Evolutionary conservation across 495 filamentous ascomycete species (phyloP).

Genomic region (Trichoderma gamsii): DNA sequence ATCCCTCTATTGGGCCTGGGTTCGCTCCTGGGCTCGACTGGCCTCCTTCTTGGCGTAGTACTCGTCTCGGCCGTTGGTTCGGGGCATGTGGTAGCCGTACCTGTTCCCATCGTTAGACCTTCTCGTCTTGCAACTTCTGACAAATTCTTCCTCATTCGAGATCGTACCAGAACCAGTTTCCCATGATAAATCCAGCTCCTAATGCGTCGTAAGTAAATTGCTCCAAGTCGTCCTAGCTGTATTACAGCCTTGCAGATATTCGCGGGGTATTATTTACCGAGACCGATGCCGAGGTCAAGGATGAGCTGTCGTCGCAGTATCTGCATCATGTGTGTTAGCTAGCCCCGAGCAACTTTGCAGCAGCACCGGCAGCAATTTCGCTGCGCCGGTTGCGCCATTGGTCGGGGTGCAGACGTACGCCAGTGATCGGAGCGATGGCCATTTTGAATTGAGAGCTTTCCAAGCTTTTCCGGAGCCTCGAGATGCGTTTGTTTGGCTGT

Average conservation of each 20-base stretch:
- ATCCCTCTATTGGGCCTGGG: background rate
- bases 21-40: constrained; percentile 33
- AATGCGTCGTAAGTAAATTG: constrained; percentile 13
- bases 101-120: constrained; percentile 26
- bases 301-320: constrained; percentile 48
- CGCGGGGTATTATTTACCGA: constrained; percentile 30
- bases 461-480: constrained; percentile 3
- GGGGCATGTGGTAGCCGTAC: constrained; percentile 50
- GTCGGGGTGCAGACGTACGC: constrained; percentile 27
- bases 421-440: constrained; percentile 39
- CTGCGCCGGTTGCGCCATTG: background rate
- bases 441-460: constrained; percentile 28
- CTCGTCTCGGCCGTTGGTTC: constrained; percentile 42
- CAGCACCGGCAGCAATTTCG: background rate
- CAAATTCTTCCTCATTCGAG: constrained; percentile 2
- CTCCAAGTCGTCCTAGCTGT: background rate
- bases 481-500: constrained; percentile 23
- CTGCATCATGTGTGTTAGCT: constrained; percentile 22
- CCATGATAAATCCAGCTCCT: constrained; percentile 42
- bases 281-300: constrained; percentile 37
- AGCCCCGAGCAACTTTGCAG: background rate
- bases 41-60: constrained; percentile 45
- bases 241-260: background rate
- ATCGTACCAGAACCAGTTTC: constrained; percentile 42
- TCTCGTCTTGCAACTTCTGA: background rate